Evolutionary conservation across 768 basidiomycete species (phyloP).

Genomic region (Boletus subparvulus): DNA sequence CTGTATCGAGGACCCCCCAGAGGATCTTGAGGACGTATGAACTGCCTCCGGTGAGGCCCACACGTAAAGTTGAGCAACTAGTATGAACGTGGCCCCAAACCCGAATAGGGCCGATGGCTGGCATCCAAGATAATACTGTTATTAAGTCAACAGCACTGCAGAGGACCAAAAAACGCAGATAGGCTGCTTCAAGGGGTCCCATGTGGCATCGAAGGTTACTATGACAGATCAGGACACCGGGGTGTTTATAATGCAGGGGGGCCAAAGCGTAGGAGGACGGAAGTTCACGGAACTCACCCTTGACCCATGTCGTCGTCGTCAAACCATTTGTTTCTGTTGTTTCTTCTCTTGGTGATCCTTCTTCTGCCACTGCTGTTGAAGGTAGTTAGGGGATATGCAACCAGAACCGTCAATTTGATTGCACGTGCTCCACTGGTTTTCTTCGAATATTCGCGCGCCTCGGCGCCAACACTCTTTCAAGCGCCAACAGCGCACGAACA

Average conservation of each 20-base stretch:
- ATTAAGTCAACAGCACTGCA: neutral
- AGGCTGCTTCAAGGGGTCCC: neutral
- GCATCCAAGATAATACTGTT: neutral
- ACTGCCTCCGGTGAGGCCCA: neutral
- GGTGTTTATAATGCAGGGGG: slow-evolving; percentile 13
- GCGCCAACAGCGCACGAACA: slow-evolving; percentile 7
- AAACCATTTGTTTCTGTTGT: slow-evolving; percentile 18
- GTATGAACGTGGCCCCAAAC: neutral
- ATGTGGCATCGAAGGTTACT: slow-evolving; percentile 2
- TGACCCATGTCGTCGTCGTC: slow-evolving; percentile 8
- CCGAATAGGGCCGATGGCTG: neutral
- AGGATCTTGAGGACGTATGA: neutral
- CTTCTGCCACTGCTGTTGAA: neutral
- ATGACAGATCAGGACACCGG: neutral
- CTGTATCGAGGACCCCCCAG: neutral
- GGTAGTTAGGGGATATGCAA: neutral
- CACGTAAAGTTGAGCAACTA: neutral
- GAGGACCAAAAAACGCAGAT: neutral
- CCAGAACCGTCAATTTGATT: neutral
- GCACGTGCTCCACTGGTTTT: slow-evolving; percentile 15
- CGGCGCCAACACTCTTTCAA: slow-evolving; percentile 6
- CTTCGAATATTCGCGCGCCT: neutral
- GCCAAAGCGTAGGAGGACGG: neutral
- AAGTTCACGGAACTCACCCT: neutral
- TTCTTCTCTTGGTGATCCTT: slow-evolving; percentile 8